Base-by-base conservation (phyloP, 2,329 filamentous ascomycete species). In the Cordyceps cicadae region DNA sequence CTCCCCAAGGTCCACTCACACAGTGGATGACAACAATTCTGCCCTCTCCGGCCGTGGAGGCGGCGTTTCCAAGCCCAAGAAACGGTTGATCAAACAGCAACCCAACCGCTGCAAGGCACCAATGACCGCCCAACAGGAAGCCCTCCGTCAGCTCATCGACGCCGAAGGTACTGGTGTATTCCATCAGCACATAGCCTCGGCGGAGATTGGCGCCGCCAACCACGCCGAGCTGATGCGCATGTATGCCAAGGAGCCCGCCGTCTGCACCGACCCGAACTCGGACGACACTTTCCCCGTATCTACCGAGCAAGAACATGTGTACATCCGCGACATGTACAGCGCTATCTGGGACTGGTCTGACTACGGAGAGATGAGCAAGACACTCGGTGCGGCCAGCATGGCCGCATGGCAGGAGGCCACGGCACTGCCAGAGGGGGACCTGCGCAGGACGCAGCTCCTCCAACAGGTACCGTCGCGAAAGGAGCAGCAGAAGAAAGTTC, bases 401-500 rank as follows among this genome's bases (percentile, higher is more conserved):
- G 12, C 41, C 11, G 8, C 15, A 3, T 59, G 64, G 26, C 59
- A 61, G 3, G n/a, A 41, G n/a, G 50, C 50, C 6, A 12, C 17
- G 17, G 1, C 1, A 8, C 34, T 59, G 4, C 3, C 11, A 3
- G 24, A 45, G 5, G 48, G 14, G 4, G 56, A 52, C 8, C 48
- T 37, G 21, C 5, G 19, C 7, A 43, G 19, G 4, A 5, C 29
- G n/a, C 21, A 24, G 3, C 26, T 51, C 12, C 60, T 67, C 24
- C 14, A 32, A 2, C 15, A 63, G 12, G 52, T 66, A 5, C 66
- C 64, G 2, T 48, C 66, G 11, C 21, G 64, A 1, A 34, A 61
- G 5, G 56, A 45, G 34, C 66, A 68, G 61, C 67, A 68, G 59
- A 62, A 54, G 39, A 63, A 60, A 51, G 64, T 68, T 0, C 29